Percentiles rank a stretch among this genome's conserved stretches.
Conservation (phyloP, 2,329 filamentous ascomycete species). For the Monilinia fructigena region DNA sequence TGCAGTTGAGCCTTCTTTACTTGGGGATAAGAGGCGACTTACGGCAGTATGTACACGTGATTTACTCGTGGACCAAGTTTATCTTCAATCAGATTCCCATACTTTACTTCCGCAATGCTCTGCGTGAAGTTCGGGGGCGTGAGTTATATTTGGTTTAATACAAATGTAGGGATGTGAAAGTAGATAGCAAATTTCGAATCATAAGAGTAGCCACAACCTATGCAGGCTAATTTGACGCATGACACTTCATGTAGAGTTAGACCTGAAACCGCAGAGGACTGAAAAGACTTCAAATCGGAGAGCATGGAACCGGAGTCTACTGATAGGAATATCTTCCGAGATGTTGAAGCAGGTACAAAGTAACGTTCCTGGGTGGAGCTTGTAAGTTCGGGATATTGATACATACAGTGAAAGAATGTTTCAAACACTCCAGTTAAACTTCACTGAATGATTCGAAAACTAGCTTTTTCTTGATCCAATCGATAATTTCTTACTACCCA, state of each 20-base stretch:
- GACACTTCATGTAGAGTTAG: not conserved
- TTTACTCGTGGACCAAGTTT: not conserved
- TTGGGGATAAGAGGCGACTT: too few relatives aligned
- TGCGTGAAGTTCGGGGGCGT: not conserved
- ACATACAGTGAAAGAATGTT: not conserved
- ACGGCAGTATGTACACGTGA: not conserved
- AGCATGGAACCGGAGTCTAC: not conserved
- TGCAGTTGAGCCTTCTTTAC: too few relatives aligned
- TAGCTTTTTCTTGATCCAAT: not conserved
- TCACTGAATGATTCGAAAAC: too few relatives aligned
- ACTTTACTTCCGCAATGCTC: not conserved
- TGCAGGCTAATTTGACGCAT: not conserved
- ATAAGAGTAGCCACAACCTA: not conserved
- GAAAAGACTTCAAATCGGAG: not conserved
- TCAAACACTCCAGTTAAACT: not conserved
- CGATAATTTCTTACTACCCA: not conserved
- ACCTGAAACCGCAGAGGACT: not conserved
- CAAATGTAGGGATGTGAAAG: not conserved
- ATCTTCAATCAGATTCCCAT: not conserved
- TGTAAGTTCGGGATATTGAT: not conserved
- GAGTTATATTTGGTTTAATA: not conserved
- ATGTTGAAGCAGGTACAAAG: not conserved
- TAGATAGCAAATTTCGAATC: not conserved
- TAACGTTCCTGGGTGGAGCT: not conserved
- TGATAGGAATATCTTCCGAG: not conserved